Percentiles rank a stretch among this genome's conserved stretches.
Evolutionary conservation across 257 asterid genomes (phyloP).

Genomic region (Solanum etuberosum): DNA sequence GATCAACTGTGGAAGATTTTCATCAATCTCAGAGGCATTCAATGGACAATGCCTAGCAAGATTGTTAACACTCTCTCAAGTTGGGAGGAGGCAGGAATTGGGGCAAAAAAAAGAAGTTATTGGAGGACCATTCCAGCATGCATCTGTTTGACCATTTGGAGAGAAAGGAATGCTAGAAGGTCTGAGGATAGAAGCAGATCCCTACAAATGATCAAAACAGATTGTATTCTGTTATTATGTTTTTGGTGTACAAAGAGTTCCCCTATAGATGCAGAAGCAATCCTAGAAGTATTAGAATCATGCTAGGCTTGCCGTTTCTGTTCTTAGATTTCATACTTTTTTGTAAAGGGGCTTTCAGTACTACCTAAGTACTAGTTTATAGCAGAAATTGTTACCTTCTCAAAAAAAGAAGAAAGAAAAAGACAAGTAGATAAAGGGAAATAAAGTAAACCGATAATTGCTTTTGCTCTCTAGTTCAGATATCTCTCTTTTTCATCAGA

Average conservation of each 20-base stretch:
- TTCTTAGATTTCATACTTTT: neutral
- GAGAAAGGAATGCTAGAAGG: neutral
- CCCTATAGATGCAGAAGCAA: neutral
- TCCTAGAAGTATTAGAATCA: neutral
- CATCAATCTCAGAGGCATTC: neutral
- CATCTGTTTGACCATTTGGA: neutral
- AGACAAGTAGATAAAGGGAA: neutral
- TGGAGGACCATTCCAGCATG: neutral
- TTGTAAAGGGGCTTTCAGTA: neutral
- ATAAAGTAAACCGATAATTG: neutral
- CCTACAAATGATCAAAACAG: neutral
- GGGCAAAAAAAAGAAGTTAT: neutral
- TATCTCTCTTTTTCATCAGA: neutral
- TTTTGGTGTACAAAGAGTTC: neutral
- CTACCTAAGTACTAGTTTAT: neutral
- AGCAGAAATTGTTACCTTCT: neutral
- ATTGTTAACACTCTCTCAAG: neutral
- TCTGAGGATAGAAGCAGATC: neutral
- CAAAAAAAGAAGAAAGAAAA: neutral
- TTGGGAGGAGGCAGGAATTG: neutral
- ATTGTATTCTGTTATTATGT: neutral
- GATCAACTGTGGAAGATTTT: neutral
- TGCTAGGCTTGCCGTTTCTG: neutral
- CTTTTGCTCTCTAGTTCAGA: neutral
- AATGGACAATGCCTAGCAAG: neutral